Percentiles rank a stretch among this genome's conserved stretches.
These are phyloP conservation scores for Aspergillus sp. DNA, from an alignment of 2,329 filamentous ascomycete species.

Conservation along the genomic window DNA sequence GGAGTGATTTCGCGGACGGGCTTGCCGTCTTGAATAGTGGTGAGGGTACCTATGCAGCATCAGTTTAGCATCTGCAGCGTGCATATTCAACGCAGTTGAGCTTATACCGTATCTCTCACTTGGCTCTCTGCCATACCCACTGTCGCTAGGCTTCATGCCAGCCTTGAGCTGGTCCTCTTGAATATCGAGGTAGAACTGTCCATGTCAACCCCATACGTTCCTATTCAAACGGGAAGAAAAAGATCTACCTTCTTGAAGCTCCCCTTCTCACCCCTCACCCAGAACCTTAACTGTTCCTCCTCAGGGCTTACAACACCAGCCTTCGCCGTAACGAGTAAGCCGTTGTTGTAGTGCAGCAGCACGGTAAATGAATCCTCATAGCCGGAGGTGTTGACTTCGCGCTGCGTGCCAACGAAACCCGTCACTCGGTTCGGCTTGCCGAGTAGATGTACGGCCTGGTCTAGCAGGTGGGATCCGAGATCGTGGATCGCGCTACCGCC, in stretches of 20 bases:
- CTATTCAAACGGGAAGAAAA: neutral
- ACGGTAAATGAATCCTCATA: slow-evolving; percentile 57
- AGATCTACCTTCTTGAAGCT: slow-evolving; percentile 66
- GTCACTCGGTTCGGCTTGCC: slow-evolving; percentile 68
- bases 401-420: slow-evolving; percentile 66
- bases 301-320: slow-evolving; percentile 69
- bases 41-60: slow-evolving; percentile 45
- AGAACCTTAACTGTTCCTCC: slow-evolving; percentile 69
- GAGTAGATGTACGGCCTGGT: slow-evolving; percentile 71
- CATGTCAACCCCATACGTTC: neutral
- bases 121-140: slow-evolving; percentile 65
- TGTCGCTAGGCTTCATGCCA: slow-evolving; percentile 62
- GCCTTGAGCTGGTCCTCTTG: slow-evolving; percentile 73
- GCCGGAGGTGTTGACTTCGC: slow-evolving; percentile 55
- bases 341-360: slow-evolving; percentile 64
- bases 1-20: slow-evolving; percentile 53
- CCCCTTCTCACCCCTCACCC: slow-evolving; percentile 72
- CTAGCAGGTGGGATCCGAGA: slow-evolving; percentile 72
- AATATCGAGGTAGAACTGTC: slow-evolving; percentile 61
- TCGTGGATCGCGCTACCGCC: slow-evolving; percentile 72
- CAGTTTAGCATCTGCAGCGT: neutral
- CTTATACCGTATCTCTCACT: slow-evolving; percentile 55
- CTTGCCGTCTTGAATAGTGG: slow-evolving; percentile 55
- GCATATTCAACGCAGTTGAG: neutral
- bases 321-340: slow-evolving; percentile 67